Base-by-base conservation (phyloP, 2,329 filamentous ascomycete species). In the Sodiomyces alkalinus region DNA sequence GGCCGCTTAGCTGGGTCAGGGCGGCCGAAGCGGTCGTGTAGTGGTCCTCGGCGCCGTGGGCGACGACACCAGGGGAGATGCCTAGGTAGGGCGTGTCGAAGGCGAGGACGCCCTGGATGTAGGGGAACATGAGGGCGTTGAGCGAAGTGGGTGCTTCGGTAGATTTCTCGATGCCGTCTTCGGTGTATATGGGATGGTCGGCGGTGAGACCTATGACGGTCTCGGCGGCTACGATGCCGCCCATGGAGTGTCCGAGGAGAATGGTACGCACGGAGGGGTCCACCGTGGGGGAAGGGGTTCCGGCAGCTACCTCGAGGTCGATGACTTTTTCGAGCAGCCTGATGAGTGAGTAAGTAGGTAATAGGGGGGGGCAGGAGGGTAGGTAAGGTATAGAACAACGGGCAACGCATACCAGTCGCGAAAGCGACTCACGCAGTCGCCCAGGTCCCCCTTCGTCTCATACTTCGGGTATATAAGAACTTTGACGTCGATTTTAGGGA, bases 41-140 rank as follows among this genome's bases (percentile, higher is more conserved):
- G 43, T 93, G 83, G 22, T 71, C 76, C 58, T 96, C 85, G 5
- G 87, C 86, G 34, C 77, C 74, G 48, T 87, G 79, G 4, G 81
- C 80, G n/a, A 90, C 75, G 2, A 90, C 79, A 16, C 80, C 78
- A 0, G 81, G 80, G 14, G 76, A 71, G 38, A 86, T 83, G 32
- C 80, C 80, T 2, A 90, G 66, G 49, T 80, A 98, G 1, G 90
- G 90, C 1, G 90, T 98, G 54, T 96, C 87, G 48, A 94, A 93
- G 28, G 86, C 82, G 26, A 96, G 67, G 16, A 96, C 71, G 39
- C 80, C 87, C 52, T 87, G 80, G 39, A 96, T 74, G 51, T 85
- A 87, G 2, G 87, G 87, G 49, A 96, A 96, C 78, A 94, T 87
- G 48, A 92, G 72, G 18, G 56, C 53, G 43, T 68, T 76, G 34